Percentiles rank a stretch among this genome's conserved stretches.
Conservation (phyloP, 495 filamentous ascomycete species). For the Acidiella bohemica region DNA sequence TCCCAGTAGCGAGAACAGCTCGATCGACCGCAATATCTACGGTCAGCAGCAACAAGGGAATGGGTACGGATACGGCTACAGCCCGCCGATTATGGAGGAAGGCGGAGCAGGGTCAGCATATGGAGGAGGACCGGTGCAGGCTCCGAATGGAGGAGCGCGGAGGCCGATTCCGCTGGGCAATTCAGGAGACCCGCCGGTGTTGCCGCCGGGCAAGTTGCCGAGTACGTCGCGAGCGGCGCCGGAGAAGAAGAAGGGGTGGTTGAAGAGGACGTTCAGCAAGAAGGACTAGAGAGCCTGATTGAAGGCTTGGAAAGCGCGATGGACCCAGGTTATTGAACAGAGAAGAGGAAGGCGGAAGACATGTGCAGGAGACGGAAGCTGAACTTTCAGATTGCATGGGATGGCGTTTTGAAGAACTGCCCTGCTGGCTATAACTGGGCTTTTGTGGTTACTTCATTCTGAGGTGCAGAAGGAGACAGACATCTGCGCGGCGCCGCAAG, state of each 20-base stretch:
- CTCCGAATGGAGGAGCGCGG: slow-evolving; percentile 8
- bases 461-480: no score
- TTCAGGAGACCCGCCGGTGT: not conserved
- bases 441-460: no score
- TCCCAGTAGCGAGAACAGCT: slow-evolving; percentile 83
- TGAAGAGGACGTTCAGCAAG: slow-evolving; percentile 66
- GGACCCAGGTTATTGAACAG: no score
- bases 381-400: no score
- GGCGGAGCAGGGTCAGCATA: slow-evolving; percentile 22
- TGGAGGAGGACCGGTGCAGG: slow-evolving; percentile 7
- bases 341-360: no score
- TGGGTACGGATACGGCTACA: slow-evolving; percentile 36
- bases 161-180: slow-evolving; percentile 27
- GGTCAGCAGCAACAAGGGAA: no score
- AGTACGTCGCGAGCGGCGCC: slow-evolving; percentile 18
- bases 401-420: no score
- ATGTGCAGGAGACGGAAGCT: not conserved
- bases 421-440: no score
- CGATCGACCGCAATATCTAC: slow-evolving; percentile 41
- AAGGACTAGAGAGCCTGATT: slow-evolving; percentile 32
- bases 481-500: no score
- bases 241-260: slow-evolving; percentile 76
- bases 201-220: slow-evolving; percentile 2
- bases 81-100: slow-evolving; percentile 29
- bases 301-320: no score